A percentile compares a stretch with the other conserved stretches of the same genome.
Conservation (phyloP, 1,139 yeast genomes). For the Geotrichum reessii region DNA sequence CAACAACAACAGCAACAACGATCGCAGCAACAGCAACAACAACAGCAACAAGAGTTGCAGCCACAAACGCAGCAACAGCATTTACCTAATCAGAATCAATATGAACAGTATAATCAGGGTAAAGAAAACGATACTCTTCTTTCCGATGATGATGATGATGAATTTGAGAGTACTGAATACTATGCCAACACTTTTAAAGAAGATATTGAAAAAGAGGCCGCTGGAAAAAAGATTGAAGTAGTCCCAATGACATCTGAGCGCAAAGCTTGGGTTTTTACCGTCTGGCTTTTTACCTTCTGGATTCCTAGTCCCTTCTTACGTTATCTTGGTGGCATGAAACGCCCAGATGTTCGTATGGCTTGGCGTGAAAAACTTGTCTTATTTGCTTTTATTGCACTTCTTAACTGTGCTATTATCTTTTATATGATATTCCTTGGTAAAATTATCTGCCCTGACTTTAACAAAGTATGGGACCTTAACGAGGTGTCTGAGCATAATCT, state of each 20-base stretch:
- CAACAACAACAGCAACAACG: neutral
- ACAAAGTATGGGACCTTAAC: conserved; percentile 39
- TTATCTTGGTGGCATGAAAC: conserved; percentile 31
- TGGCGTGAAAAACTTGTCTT: conserved; percentile 41
- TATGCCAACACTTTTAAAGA: conserved; percentile 26
- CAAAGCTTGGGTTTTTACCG: conserved; percentile 38
- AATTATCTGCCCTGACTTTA: conserved; percentile 40
- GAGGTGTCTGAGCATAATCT: conserved; percentile 37
- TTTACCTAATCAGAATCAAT: neutral
- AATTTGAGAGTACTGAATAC: conserved; percentile 26
- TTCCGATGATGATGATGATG: conserved; percentile 22
- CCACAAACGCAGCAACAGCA: neutral
- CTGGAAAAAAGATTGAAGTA: conserved; percentile 25
- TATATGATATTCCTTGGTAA: conserved; percentile 40
- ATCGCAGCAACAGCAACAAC: neutral
- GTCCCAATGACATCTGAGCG: conserved; percentile 33
- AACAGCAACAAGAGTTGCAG: neutral
- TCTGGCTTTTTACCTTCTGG: conserved; percentile 39
- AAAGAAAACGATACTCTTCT: neutral
- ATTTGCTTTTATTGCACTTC: conserved; percentile 38
- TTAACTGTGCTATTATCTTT: conserved; percentile 37
- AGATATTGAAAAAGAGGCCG: conserved; percentile 25
- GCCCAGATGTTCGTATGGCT: conserved; percentile 39
- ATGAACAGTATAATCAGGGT: neutral
- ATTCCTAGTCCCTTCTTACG: conserved; percentile 36